Evolutionary conservation across 2,329 filamentous ascomycete species (phyloP).

Genomic region (Ophiocordyceps australis): DNA sequence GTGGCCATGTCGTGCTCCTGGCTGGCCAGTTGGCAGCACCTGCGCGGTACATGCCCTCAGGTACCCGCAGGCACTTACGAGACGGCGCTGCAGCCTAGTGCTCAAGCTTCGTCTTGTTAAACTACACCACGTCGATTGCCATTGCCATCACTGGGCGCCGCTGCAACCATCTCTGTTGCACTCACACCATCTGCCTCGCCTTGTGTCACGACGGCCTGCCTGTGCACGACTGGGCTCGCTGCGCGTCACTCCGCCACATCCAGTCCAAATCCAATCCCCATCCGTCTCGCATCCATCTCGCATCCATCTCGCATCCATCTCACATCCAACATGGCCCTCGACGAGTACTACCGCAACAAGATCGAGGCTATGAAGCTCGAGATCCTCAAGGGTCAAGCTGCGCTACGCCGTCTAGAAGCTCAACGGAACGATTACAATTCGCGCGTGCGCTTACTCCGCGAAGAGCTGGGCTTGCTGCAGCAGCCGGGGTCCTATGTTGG

Average conservation of each 20-base stretch:
- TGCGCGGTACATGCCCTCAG: no score
- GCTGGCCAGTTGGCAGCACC: no score
- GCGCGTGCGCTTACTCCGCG: slow-evolving; percentile 78
- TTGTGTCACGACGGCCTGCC: no score
- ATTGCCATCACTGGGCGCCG: no score
- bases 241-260: neutral
- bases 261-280: neutral
- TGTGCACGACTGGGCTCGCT: no score
- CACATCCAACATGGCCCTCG: slow-evolving; percentile 82
- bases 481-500: slow-evolving; percentile 97
- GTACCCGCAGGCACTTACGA: no score
- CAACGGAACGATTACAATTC: slow-evolving; percentile 99
- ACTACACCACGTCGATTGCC: no score
- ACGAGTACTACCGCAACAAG: slow-evolving; percentile 99
- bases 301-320: neutral
- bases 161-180: no score
- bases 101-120: no score
- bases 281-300: neutral
- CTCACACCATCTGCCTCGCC: no score
- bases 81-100: no score
- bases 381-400: slow-evolving; percentile 96
- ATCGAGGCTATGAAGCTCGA: slow-evolving; percentile 99
- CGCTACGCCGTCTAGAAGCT: slow-evolving; percentile 84
- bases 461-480: slow-evolving; percentile 89
- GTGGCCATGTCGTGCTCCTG: no score